A percentile compares a stretch with the other conserved stretches of the same genome.
phyloP scores from a whole-genome alignment of 768 basidiomycete genomes.

The Dioszegia aurantiaca region DNA sequence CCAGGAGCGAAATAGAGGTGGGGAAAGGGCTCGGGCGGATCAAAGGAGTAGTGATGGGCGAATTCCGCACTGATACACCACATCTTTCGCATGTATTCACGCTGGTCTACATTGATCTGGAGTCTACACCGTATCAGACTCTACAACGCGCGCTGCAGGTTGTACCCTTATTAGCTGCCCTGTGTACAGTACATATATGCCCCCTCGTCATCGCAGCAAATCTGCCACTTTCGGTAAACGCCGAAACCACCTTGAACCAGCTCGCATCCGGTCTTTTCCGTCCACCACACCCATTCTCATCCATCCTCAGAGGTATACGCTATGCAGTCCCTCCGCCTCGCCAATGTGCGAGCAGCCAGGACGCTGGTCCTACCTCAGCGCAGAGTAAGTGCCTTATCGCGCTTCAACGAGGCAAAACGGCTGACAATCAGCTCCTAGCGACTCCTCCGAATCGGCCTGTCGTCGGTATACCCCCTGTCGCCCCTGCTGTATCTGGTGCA shows the following conservation, averaged over 20 bases:
- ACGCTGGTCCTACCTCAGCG: conserved; percentile 20
- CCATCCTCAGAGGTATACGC: neutral
- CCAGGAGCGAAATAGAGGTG: too few species aligned
- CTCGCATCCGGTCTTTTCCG: neutral
- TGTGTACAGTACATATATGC: neutral
- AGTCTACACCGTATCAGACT: too few species aligned
- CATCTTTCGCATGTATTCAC: too few species aligned
- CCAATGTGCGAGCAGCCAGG: conserved; percentile 22
- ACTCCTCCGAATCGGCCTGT: conserved; percentile 22
- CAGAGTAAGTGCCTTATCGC: conserved; percentile 21
- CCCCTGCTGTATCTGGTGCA: conserved; percentile 27
- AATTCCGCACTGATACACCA: too few species aligned
- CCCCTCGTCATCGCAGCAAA: too few species aligned
- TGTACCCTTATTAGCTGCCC: neutral
- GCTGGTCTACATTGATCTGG: too few species aligned
- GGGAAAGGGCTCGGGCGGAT: too few species aligned
- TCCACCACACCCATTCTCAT: neutral
- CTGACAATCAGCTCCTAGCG: conserved; percentile 25
- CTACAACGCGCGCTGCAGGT: neutral
- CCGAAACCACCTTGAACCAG: neutral
- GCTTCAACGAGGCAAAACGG: neutral
- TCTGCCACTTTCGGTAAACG: conserved; percentile 6
- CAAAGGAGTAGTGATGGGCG: too few species aligned
- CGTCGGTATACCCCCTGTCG: conserved; percentile 13
- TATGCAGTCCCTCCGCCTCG: conserved; percentile 20